Base-by-base conservation (phyloP, 352 stramenopile species). In the Hyaloperonospora arabidopsidis region DNA sequence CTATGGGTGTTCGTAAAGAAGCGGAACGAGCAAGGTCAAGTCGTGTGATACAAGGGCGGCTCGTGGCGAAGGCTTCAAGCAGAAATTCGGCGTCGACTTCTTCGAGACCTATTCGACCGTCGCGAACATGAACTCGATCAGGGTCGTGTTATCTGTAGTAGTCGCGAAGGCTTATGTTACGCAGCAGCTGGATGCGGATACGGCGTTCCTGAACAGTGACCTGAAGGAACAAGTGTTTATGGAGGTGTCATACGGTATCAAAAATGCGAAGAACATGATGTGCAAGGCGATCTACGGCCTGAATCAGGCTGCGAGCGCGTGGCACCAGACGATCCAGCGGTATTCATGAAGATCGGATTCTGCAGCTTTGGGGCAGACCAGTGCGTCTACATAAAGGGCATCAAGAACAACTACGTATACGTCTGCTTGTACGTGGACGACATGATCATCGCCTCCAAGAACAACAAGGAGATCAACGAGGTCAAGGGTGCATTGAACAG, bases 261-360 rank as follows among this genome's bases (percentile, higher is more conserved):
- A 1, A 6, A 22, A 41, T 15, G 28, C 18, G 0, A 13, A 2
- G 2, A 45, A 54, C 34, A 39, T 48, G 23, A 19, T 67, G 45
- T 59, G 39, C 13, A 59, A 64, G 44, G 45, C 56, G 0, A 45
- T 64, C n/a, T 66, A 66, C n/a, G 59, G 54, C 0, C 22, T 63
- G 5, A 61, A 61, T 34, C 48, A 73, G 19, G 55, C 53, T 8
- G 61, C 52, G 10, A 39, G 28, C 23, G 45, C 28, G 2, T 50
- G 45, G 43, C 13, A 50, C 45, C 8, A 50, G 5, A 50, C 28
- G 14, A 50, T 50, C 22, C 25, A 50, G n/a, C 15, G 5, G 23
- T 50, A 4, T 36, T 50, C 11, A 22, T 50, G 2, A 15, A 17
- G 28, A 35, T 38, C 28, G 23, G 45, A 11, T 39, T 50, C 15